Percentiles rank a stretch among this genome's conserved stretches.
phyloP scores from a whole-genome alignment of 768 basidiomycete genomes.

The Tricholoma terreum region DNA sequence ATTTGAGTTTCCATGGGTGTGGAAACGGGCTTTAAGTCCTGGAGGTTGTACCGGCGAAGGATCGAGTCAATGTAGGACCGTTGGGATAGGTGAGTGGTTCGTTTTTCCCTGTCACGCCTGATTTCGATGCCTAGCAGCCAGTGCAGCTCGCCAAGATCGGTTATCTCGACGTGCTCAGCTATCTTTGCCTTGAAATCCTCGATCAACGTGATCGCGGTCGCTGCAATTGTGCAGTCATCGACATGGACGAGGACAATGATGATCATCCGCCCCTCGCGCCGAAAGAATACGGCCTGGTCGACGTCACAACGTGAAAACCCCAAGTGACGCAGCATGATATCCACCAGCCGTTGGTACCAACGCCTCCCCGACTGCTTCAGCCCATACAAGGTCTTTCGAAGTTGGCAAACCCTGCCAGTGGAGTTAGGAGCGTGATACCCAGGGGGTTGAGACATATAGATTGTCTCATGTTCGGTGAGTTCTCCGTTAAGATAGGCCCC shows the following conservation, averaged over 20 bases:
- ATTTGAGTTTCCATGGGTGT: background rate
- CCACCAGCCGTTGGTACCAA: too few species aligned
- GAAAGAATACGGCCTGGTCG: background rate
- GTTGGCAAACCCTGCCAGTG: too few species aligned
- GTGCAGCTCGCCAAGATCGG: too few species aligned
- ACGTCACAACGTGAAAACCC: background rate
- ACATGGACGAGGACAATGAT: conserved; percentile 28
- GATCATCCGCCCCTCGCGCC: conserved; percentile 14
- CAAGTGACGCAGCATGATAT: too few species aligned
- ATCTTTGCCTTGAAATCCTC: background rate
- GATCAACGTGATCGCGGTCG: background rate
- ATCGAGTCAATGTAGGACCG: background rate
- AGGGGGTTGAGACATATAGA: too few species aligned
- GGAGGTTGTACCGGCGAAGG: conserved; percentile 5
- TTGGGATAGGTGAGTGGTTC: too few species aligned
- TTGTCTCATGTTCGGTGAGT: too few species aligned
- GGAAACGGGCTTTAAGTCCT: too few species aligned
- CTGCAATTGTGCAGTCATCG: conserved; percentile 26
- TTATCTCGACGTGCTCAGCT: too few species aligned
- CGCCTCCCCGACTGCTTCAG: too few species aligned
- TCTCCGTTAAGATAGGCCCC: conserved; percentile 27
- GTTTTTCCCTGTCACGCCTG: background rate
- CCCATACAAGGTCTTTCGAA: too few species aligned
- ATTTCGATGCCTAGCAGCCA: conserved; percentile 16
- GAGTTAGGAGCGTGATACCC: too few species aligned